phyloP scores from a whole-genome alignment of 257 asterid species.

The Solanum habrochaites region DNA sequence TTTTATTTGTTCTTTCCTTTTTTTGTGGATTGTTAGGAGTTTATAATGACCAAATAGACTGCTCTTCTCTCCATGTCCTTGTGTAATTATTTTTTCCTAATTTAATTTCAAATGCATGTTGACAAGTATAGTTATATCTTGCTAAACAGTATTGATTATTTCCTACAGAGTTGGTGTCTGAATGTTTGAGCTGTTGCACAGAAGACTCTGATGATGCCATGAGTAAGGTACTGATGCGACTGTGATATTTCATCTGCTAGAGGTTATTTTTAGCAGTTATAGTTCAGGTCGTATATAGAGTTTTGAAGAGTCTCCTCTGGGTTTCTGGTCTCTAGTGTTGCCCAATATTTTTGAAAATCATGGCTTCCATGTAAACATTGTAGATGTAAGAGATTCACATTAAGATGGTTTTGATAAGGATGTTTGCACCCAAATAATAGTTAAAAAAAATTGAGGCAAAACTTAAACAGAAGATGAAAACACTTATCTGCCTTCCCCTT shows the following conservation, averaged over 20 bases:
- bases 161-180: constrained; percentile 66
- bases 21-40: not conserved
- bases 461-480: not conserved
- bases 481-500: not conserved
- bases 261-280: not conserved
- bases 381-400: not conserved
- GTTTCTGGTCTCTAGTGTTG: not conserved
- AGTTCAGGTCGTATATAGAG: not conserved
- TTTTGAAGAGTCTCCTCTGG: not conserved
- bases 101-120: not conserved
- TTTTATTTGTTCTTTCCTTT: not conserved
- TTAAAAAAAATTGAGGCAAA: not conserved
- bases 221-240: constrained; percentile 51
- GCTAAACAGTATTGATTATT: not conserved
- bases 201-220: constrained; percentile 94
- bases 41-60: not conserved
- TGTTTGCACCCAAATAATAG: not conserved
- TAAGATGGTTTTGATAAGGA: not conserved
- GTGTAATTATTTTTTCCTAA: not conserved
- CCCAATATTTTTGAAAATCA: not conserved
- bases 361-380: not conserved
- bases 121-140: not conserved
- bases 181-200: constrained; percentile 77
- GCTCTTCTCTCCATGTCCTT: not conserved
- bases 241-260: not conserved